phyloP scores from a whole-genome alignment of 2,329 filamentous ascomycete species.

The Rhinocladiella mackenziei region DNA sequence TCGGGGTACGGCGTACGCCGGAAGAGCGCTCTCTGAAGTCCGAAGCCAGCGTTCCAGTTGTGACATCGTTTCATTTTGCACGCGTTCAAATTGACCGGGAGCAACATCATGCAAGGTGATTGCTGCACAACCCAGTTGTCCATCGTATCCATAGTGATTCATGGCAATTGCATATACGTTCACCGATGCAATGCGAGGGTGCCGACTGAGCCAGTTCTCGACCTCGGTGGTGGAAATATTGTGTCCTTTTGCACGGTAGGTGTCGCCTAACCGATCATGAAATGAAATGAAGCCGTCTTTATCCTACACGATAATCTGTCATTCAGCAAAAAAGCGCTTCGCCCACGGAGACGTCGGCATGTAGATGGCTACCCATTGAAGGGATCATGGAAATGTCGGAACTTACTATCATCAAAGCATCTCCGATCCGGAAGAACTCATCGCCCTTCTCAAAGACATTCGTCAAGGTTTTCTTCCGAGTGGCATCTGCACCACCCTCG shows the following conservation, averaged over 20 bases:
- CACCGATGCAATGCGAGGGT: slow-evolving; percentile 23
- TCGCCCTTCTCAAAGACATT: slow-evolving; percentile 71
- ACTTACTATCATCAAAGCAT: slow-evolving; percentile 54
- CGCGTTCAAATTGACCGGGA: neutral
- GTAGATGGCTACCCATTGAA: neutral
- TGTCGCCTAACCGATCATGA: slow-evolving; percentile 60
- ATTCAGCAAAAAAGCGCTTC: neutral
- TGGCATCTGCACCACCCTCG: slow-evolving; percentile 56
- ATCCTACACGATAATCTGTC: slow-evolving; percentile 51
- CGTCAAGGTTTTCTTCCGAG: slow-evolving; percentile 67
- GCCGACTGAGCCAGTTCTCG: slow-evolving; percentile 22
- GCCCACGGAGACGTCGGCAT: neutral
- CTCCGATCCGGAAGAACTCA: slow-evolving; percentile 78
- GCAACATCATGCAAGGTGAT: slow-evolving; percentile 10
- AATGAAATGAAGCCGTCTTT: slow-evolving; percentile 69
- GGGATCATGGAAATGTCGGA: neutral
- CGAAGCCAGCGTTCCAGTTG: slow-evolving; percentile 15
- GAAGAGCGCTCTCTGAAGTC: slow-evolving; percentile 16
- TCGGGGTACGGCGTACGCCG: slow-evolving; percentile 20
- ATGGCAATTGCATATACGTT: slow-evolving; percentile 28
- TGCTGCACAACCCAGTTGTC: slow-evolving; percentile 20
- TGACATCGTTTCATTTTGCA: slow-evolving; percentile 8
- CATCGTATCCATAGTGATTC: slow-evolving; percentile 25
- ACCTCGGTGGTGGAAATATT: slow-evolving; percentile 81
- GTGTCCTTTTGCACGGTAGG: slow-evolving; percentile 62